Evolutionary conservation across 257 asterid species (phyloP), one percentile per base, ranked within the genome.

Genomic region (Plectranthus barbatus): DNA sequence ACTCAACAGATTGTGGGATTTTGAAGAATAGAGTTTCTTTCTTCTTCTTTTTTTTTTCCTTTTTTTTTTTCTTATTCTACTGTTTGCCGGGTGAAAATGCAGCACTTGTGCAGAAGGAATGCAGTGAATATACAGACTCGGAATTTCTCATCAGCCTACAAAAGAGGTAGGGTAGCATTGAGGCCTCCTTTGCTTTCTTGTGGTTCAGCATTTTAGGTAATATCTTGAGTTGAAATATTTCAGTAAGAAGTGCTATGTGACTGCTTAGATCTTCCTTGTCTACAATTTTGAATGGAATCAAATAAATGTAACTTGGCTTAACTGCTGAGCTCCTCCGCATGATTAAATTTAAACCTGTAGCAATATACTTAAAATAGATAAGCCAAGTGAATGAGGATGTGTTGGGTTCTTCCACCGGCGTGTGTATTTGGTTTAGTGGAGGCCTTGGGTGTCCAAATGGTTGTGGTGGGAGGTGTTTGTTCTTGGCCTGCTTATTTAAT

Each of bases 81-180:
- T 47, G 42, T 60, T 69, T 70, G 26, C 63, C 59, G 55, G 66
- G 14, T 61, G 66, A n/a, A 23, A 61, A 36, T 81, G 78, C 87
- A 87, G 95, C 55, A 67, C 62, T 41, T 87, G 26, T 69, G 70
- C 68, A 73, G 87, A 78, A 79, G 81, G 63, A 76, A 71, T 44
- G 80, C 79, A 7, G 73, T 64, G 50, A 74, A 54, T 73, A 37
- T 70, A 40, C 91, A 75, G 56, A 69, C 80, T 66, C 82, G 84
- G 29, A 66, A 74, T 13, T 78, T 80, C 62, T 85, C 94, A 33
- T 74, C 95, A 14, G 55, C 73, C 70, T 75, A 29, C 26, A 74
- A 65, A 64, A 66, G 72, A 67, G 92, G 95, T 80, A 49, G 33
- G 69, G 53, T 47, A 37, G 13, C 44, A 37, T n/a, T 37, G 44